phyloP scores from a whole-genome alignment of 2,329 filamentous ascomycete species.

The Rugonectria rugulosa region DNA sequence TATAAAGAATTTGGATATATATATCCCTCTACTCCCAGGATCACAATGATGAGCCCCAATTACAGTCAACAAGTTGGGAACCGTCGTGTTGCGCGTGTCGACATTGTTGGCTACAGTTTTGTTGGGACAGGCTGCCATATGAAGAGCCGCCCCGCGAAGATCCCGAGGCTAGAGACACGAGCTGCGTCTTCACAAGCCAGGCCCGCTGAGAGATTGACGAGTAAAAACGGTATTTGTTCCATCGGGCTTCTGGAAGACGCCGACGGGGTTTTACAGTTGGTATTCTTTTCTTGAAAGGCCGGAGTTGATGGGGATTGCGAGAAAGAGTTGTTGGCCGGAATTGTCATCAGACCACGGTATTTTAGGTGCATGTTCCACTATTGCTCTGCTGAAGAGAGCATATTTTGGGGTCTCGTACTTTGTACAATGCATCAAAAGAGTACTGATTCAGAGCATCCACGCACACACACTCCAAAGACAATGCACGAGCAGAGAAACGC shows the following conservation, averaged over 20 bases:
- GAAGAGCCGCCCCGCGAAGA: slow-evolving; percentile 29
- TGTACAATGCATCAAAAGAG: no score
- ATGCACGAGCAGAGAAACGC: no score
- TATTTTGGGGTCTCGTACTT: no score
- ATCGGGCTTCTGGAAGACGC: slow-evolving; percentile 3
- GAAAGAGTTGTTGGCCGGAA: not conserved
- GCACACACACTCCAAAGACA: not conserved
- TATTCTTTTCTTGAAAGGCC: not conserved
- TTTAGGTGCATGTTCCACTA: no score
- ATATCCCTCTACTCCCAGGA: not conserved
- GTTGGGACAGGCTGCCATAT: slow-evolving; percentile 45
- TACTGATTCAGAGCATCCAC: no score
- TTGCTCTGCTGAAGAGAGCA: no score
- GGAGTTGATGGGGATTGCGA: not conserved
- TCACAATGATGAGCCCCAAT: slow-evolving; percentile 8
- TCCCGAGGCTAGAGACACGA: slow-evolving; percentile 36
- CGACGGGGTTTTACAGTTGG: slow-evolving; percentile 6
- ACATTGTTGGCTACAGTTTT: slow-evolving; percentile 37
- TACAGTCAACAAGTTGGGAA: slow-evolving; percentile 17
- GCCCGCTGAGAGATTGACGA: slow-evolving; percentile 27
- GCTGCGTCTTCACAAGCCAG: slow-evolving; percentile 28
- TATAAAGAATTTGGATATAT: not conserved
- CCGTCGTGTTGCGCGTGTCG: no score
- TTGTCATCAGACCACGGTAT: no score
- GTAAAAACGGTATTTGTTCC: slow-evolving; percentile 4